Conservation (phyloP, 495 filamentous ascomycete species). For the Neurospora sp. region DNA sequence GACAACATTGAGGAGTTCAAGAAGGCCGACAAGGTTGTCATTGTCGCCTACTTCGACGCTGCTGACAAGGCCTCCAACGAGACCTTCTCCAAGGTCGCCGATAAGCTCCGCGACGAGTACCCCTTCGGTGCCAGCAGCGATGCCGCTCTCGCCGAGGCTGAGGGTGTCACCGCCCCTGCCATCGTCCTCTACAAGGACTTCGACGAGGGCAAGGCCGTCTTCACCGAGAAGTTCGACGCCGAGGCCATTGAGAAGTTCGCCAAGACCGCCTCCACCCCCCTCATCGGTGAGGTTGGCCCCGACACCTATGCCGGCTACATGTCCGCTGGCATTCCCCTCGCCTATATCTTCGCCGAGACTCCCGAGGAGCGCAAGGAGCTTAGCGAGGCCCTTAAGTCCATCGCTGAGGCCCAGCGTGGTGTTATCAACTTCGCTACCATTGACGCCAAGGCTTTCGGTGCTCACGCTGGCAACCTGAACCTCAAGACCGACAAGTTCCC, state of each 20-base stretch:
- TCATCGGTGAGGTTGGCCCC: slow-evolving; percentile 94
- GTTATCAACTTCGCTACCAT: slow-evolving; percentile 95
- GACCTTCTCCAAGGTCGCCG: slow-evolving; percentile 69
- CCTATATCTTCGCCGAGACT: slow-evolving; percentile 96
- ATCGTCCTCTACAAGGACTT: slow-evolving; percentile 97
- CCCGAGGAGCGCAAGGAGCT: slow-evolving; percentile 78
- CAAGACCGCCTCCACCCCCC: slow-evolving; percentile 74
- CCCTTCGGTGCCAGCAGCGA: slow-evolving; percentile 85
- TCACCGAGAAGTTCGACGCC: slow-evolving; percentile 65
- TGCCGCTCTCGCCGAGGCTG: slow-evolving; percentile 72
- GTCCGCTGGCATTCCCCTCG: slow-evolving; percentile 84
- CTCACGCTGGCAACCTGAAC: slow-evolving; percentile 95
- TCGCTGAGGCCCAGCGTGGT: slow-evolving; percentile 68
- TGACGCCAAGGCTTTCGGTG: slow-evolving; percentile 88
- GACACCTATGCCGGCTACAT: slow-evolving; percentile 98
- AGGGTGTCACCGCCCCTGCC: slow-evolving; percentile 76
- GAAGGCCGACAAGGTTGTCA: slow-evolving; percentile 91
- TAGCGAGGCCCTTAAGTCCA: slow-evolving; percentile 50
- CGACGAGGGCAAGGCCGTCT: slow-evolving; percentile 88
- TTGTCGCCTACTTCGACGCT: slow-evolving; percentile 77
- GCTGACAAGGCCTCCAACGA: slow-evolving; percentile 80
- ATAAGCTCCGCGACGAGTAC: slow-evolving; percentile 78
- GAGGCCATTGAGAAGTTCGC: slow-evolving; percentile 71
- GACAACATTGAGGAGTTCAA: slow-evolving; percentile 91
- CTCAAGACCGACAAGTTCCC: slow-evolving; percentile 92